Percentiles rank a stretch among this genome's conserved stretches.
These are phyloP conservation scores for Endotrypanum monterogeii DNA, from an alignment of 208 protist genomes.

Conservation along the genomic window DNA sequence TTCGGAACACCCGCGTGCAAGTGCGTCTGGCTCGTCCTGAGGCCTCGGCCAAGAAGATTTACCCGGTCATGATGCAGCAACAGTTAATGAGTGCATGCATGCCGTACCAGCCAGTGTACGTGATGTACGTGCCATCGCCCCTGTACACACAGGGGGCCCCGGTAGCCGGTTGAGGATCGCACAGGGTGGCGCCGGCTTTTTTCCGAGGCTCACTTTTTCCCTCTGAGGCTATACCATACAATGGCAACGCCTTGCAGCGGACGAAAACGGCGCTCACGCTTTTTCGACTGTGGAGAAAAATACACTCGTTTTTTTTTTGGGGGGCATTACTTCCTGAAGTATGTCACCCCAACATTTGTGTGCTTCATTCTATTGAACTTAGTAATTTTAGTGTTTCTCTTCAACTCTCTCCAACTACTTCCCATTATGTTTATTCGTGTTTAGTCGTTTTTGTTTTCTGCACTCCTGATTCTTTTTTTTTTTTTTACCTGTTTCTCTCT, in stretches of 20 bases:
- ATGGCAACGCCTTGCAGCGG: not conserved
- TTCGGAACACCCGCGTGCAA: slow-evolving; percentile 76
- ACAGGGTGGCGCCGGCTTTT: not conserved
- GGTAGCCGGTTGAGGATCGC: slow-evolving; percentile 23
- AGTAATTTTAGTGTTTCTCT: slow-evolving; percentile 35
- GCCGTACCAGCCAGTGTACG: slow-evolving; percentile 50
- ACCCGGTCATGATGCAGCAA: slow-evolving; percentile 67
- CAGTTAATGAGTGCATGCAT: slow-evolving; percentile 40
- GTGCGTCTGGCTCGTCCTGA: slow-evolving; percentile 80
- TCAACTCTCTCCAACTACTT: slow-evolving; percentile 34
- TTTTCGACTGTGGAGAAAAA: not conserved
- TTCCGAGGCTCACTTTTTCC: not conserved
- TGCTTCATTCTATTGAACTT: slow-evolving; percentile 25
- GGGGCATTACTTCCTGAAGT: slow-evolving; percentile 3
- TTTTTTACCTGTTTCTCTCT: not conserved
- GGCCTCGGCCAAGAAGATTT: slow-evolving; percentile 74
- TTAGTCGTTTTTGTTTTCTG: not conserved
- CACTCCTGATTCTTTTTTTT: not conserved
- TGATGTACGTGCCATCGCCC: slow-evolving; percentile 45
- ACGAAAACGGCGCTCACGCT: not conserved
- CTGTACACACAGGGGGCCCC: slow-evolving; percentile 27
- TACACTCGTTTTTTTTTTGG: slow-evolving; percentile 5
- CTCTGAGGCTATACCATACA: slow-evolving; percentile 7
- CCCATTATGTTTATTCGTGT: not conserved
- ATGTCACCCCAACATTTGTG: not conserved